Base-by-base conservation (phyloP, 495 filamentous ascomycete species). In the Astrocystis sublimbata region DNA sequence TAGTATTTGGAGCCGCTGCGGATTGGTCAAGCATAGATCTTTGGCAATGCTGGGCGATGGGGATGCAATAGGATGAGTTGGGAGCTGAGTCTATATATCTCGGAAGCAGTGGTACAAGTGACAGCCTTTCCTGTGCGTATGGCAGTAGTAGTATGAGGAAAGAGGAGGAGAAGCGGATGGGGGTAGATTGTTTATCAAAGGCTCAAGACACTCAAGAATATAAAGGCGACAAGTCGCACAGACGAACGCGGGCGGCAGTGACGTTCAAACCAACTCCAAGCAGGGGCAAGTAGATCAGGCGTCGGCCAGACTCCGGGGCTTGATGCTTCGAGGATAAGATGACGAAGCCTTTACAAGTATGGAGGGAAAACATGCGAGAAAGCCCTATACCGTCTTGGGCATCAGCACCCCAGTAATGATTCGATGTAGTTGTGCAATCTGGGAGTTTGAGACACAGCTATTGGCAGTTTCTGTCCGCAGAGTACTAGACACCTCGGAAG, bases 291-390 rank as follows among this genome's bases (percentile, higher is more conserved):
- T 53, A 53, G 49, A 46, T 36, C 67, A 67, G 67, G 62, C 64
- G 55, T 72, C 70, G 70, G 65, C 58, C 65, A 68, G 67, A 72
- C 70, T 68, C 59, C 67, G 70, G 70, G 62, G 61, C 57, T 70
- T 60, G 70, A 72, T 49, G 49, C 43, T 70, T 72, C 56, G 59
- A 68, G 57, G 63, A 64, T 47, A 65, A 59, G 56, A 70, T 58
- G 43, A 65, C 57, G 35, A 60, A 63, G 55, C 55, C 33, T 68
- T 63, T 63, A 66, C 60, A 67, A 52, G 58, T 63, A 53, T 68
- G 40, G 59, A 28, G 35, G 47, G 61, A 60, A 65, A 55, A 51
- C 60, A 53, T 41, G 36, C 43, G 53, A 24, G 26, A 68, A 68
- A 66, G 51, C 47, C 62, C 68, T 70, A 70, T 65, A 59, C 68